Conservation (phyloP, 371 early-diverging fungal species). For the Zychaea mexicana region DNA sequence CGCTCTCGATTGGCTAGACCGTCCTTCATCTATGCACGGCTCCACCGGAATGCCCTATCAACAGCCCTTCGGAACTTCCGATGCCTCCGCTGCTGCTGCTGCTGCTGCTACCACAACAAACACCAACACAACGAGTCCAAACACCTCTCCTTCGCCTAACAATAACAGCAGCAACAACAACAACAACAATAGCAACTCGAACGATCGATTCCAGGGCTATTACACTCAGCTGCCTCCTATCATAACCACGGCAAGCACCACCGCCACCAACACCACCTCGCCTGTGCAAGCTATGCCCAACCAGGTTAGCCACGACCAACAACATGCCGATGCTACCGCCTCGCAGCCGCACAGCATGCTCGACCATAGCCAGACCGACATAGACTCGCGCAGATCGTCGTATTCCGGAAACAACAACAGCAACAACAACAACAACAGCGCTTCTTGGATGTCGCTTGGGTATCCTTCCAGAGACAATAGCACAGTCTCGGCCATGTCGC, state of each 20-base stretch:
- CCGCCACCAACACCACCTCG: not conserved
- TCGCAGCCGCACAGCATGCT: conserved; percentile 11
- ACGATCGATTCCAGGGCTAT: conserved; percentile 14
- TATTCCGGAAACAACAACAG: not conserved
- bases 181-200: not conserved
- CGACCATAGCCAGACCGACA: conserved; percentile 5
- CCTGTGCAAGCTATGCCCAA: conserved; percentile 3
- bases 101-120: not conserved
- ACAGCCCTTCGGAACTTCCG: conserved; percentile 9
- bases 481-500: not conserved
- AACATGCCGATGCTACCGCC: not conserved
- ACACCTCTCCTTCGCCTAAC: no score
- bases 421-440: no score
- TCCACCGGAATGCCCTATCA: not conserved
- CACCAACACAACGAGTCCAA: not conserved
- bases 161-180: not conserved
- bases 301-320: not conserved
- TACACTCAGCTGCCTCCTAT: conserved; percentile 24
- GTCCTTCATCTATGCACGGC: conserved; percentile 7
- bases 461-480: conserved; percentile 1
- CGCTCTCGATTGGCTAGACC: conserved; percentile 15
- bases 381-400: conserved; percentile 15
- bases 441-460: not conserved
- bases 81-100: conserved; percentile 5
- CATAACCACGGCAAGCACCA: conserved; percentile 5